Evolutionary conservation across 2,329 filamentous ascomycete genomes (phyloP), one percentile per base, ranked within the genome.

Genomic region (Nemania sp.): DNA sequence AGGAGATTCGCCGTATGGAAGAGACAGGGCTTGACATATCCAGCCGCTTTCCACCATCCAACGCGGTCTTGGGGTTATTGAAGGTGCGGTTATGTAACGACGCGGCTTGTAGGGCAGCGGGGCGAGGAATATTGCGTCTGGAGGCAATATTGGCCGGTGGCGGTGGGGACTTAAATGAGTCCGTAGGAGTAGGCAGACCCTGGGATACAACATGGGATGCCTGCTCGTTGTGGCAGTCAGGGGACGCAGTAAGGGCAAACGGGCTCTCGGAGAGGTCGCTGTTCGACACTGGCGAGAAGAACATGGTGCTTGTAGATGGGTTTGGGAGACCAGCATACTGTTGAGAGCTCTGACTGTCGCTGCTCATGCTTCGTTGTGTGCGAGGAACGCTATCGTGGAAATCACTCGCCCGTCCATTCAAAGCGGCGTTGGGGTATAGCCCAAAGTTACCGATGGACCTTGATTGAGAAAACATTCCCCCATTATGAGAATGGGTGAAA

Each of bases 1-100:
- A 86, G 13, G 80, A 79, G 45, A 85, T 83, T 43, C 83, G 80
- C 21, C 82, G 79, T 74, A 86, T 83, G 13, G 68, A 65, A n/a
- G 67, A 62, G 11, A 64, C 68, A 2, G 81, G 79, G 60, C 78
- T 78, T 2, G 77, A 74, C 17, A 77, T 73, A 21, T 84, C 81
- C 17, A 73, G 65, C 34, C 80, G 74, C 66, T 78, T 78, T 17
- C 76, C 68, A 54, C 77, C 70, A n/a, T 85, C 83, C 5, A 81
- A 65, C 1, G 76, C 80, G 0, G 80, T 80, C 71, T 80, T 81
- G 7, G 81, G 78, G 2, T 72, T 58, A 39, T 73, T 72, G 57
- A 73, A 77, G 0, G 81, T 78, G 42, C 75, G 78, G 64, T 75
- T 79, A 53, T 81, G 78, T 18, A 80, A 72, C 9, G 79, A 76